Percentiles rank a stretch among this genome's conserved stretches.
These are phyloP conservation scores for Phytophthora constricta DNA, from an alignment of 352 stramenopile genomes.

Conservation along the genomic window DNA sequence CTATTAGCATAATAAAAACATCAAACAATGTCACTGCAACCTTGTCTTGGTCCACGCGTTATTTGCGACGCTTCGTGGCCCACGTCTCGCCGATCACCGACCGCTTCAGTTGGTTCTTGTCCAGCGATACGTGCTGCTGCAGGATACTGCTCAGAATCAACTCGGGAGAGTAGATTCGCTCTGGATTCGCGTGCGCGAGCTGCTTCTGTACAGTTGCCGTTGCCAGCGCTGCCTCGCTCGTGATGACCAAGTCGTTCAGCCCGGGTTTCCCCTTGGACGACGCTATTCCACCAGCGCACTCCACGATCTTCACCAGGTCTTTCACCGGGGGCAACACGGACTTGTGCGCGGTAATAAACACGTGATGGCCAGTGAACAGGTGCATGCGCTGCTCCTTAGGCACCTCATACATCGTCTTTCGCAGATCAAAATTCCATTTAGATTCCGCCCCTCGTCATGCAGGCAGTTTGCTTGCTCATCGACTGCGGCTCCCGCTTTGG, in stretches of 20 bases:
- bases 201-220: conserved; percentile 47
- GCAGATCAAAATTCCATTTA: conserved; percentile 61
- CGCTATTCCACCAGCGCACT: conserved; percentile 52
- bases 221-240: conserved; percentile 42
- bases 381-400: conserved; percentile 29
- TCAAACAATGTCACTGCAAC: conserved; percentile 8
- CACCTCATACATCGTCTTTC: conserved; percentile 52
- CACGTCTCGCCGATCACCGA: conserved; percentile 18
- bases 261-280: conserved; percentile 36
- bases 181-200: conserved; percentile 30
- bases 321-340: conserved; percentile 53
- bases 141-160: conserved; percentile 55
- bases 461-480: conserved; percentile 54
- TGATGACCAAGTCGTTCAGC: conserved; percentile 51
- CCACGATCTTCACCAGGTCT: conserved; percentile 59
- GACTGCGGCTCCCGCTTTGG: conserved; percentile 28
- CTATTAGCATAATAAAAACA: conserved; percentile 26
- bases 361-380: conserved; percentile 35
- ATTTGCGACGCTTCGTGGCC: conserved; percentile 37
- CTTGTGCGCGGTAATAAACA: conserved; percentile 68
- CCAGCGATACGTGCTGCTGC: conserved; percentile 46
- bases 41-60: conserved; percentile 5
- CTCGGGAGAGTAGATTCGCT: conserved; percentile 53
- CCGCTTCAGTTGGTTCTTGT: conserved; percentile 38
- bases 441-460: conserved; percentile 45